These are phyloP conservation scores for Pythium sp. DNA, from an alignment of 352 stramenopile species.

Conservation along the genomic window DNA sequence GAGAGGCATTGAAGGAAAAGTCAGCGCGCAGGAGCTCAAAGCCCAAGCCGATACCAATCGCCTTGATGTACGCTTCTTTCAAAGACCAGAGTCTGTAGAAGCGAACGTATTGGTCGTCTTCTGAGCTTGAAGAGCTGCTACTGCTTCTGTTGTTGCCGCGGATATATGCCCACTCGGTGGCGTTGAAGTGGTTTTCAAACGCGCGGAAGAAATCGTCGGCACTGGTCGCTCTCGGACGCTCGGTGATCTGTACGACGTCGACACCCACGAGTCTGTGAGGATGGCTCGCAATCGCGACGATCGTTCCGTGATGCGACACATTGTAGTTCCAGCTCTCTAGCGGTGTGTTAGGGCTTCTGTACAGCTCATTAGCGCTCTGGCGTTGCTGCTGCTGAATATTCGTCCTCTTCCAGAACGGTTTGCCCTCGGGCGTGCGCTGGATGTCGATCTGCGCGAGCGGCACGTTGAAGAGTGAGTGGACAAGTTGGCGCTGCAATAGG, in stretches of 20 bases:
- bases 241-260: slow-evolving; percentile 58
- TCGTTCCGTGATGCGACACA: slow-evolving; percentile 67
- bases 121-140: background rate
- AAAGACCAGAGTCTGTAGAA: slow-evolving; percentile 79
- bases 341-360: background rate
- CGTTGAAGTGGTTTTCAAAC: slow-evolving; percentile 58
- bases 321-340: slow-evolving; percentile 72
- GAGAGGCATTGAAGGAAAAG: slow-evolving; percentile 24
- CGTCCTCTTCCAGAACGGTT: slow-evolving; percentile 50
- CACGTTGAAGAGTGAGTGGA: slow-evolving; percentile 35
- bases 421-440: slow-evolving; percentile 55
- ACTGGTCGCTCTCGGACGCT: slow-evolving; percentile 33
- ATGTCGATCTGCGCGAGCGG: slow-evolving; percentile 42
- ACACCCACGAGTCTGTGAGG: slow-evolving; percentile 50
- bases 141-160: slow-evolving; percentile 5
- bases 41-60: slow-evolving; percentile 63
- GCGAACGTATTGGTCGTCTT: slow-evolving; percentile 7
- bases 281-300: slow-evolving; percentile 64
- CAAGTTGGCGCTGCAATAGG: slow-evolving; percentile 51
- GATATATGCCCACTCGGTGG: slow-evolving; percentile 62
- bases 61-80: slow-evolving; percentile 80
- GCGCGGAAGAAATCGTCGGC: slow-evolving; percentile 52
- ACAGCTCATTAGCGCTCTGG: background rate
- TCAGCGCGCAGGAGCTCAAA: slow-evolving; percentile 57
- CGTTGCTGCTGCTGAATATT: background rate